Percentiles rank a stretch among this genome's conserved stretches.
Conservation (phyloP, 1,139 yeast species). For the Candida gigantensis region DNA sequence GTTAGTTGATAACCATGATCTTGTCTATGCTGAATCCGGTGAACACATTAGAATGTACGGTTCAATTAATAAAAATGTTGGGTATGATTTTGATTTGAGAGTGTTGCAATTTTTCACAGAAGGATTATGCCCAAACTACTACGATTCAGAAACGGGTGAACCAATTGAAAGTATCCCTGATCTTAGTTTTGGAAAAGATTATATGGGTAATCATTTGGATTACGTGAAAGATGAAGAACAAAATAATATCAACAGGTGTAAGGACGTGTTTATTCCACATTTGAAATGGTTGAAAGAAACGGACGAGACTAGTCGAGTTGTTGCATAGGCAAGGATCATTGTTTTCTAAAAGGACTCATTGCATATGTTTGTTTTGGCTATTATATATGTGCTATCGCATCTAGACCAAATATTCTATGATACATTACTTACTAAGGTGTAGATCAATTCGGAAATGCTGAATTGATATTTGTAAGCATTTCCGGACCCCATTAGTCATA, state of each 20-base stretch:
- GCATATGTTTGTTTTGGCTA: no score
- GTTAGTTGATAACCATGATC: constrained; percentile 48
- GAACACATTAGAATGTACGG: constrained; percentile 50
- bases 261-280: constrained; percentile 41
- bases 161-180: constrained; percentile 29
- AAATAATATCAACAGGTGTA: constrained; percentile 31
- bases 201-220: constrained; percentile 36
- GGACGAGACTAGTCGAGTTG: constrained; percentile 1
- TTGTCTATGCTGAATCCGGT: constrained; percentile 35
- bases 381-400: no score
- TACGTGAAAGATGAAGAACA: constrained; percentile 30
- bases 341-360: no score
- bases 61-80: constrained; percentile 40
- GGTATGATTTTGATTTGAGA: constrained; percentile 56
- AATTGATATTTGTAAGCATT: neutral
- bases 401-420: no score
- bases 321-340: no score
- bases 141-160: constrained; percentile 25
- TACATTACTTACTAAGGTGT: no score
- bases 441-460: no score
- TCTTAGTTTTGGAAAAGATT: constrained; percentile 22
- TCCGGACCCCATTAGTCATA: no score
- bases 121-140: constrained; percentile 40
- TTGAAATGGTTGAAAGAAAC: constrained; percentile 41
- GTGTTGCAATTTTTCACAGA: constrained; percentile 38